Evolutionary conservation across 345 rosid species (phyloP), one percentile per base, ranked within the genome.

Genomic region (Lumnitzera racemosa): DNA sequence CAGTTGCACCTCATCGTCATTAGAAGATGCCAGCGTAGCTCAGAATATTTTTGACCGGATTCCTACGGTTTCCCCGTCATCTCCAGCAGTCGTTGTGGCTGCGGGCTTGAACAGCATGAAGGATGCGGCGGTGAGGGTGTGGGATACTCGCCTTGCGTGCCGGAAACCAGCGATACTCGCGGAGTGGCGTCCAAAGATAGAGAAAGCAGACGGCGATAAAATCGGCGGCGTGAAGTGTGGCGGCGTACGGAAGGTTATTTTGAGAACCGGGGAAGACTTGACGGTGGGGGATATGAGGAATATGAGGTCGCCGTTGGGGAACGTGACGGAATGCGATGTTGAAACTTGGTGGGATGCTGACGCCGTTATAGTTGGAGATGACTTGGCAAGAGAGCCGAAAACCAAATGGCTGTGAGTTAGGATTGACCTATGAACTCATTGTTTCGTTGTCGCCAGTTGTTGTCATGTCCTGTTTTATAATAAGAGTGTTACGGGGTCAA

Each of bases 311-410:
- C 81, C 82, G 79, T 65, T 91, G 36, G 78, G 50, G 46, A 62
- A 61, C 29, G 52, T 70, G 64, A 70, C 81, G 70, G 85, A 70
- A 49, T 41, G 71, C 13, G 82, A 78, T 16, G 65, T 43, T 58
- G 83, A 66, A 1, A 73, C 70, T 7, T 74, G 86, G 82, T 87
- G 84, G 76, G 87, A 78, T 58, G 82, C 96, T 47, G 86, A 87
- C 75, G 76, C 72, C 68, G 84, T 76, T 63, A 52, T 61, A 2
- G 65, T 60, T 16, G 70, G 64, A 31, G 80, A 62, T 49, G 57
- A 24, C 46, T 25, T 52, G 43, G 43, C 2, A 9, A 36, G 7
- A 1, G 6, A 1, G 43, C 11, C 43, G 11, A 36, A 36, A 36
- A 36, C 9, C 43, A 36, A 36, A 36, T 36, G 43, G 43, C 43